phyloP scores from a whole-genome alignment of 2,329 filamentous ascomycete genomes.

The Fusarium solani-melongenae region DNA sequence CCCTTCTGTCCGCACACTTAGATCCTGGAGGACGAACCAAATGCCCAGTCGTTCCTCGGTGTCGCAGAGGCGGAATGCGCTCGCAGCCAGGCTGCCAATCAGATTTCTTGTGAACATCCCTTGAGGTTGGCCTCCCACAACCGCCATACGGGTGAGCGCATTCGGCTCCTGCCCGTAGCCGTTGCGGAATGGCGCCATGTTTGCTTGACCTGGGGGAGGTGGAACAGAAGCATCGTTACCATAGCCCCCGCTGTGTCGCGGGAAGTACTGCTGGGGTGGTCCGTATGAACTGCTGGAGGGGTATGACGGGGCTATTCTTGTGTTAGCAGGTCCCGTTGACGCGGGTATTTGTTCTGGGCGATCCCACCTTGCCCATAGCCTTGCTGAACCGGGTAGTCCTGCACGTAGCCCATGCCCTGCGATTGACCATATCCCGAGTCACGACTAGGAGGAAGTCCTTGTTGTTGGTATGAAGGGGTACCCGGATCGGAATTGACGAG shows the following conservation, averaged over 20 bases:
- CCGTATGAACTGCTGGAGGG: constrained; percentile 48
- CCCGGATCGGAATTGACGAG: constrained; percentile 54
- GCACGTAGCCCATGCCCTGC: constrained; percentile 45
- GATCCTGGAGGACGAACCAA: constrained; percentile 96
- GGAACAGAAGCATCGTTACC: constrained; percentile 42
- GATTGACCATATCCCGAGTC: constrained; percentile 49
- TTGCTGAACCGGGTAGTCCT: constrained; percentile 48
- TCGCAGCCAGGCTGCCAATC: constrained; percentile 90
- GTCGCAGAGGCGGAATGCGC: constrained; percentile 86
- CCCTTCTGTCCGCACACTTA: constrained; percentile 94
- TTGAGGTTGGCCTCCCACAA: constrained; percentile 64
- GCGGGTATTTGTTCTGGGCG: background rate
- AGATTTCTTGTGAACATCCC: constrained; percentile 96
- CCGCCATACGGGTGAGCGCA: constrained; percentile 48
- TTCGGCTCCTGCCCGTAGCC: constrained; percentile 47
- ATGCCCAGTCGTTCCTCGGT: constrained; percentile 84
- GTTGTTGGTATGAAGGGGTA: constrained; percentile 46
- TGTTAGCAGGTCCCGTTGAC: constrained; percentile 1
- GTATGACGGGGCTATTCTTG: constrained; percentile 42
- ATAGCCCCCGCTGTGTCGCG: constrained; percentile 46
- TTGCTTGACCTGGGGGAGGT: constrained; percentile 43
- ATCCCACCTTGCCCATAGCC: constrained; percentile 49
- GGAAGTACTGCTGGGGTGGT: constrained; percentile 52
- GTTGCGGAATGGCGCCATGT: constrained; percentile 44
- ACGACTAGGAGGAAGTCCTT: constrained; percentile 52